Evolutionary conservation across 116 monocot species (phyloP), one percentile per base, ranked within the genome.

Genomic region (Zostera marina): DNA sequence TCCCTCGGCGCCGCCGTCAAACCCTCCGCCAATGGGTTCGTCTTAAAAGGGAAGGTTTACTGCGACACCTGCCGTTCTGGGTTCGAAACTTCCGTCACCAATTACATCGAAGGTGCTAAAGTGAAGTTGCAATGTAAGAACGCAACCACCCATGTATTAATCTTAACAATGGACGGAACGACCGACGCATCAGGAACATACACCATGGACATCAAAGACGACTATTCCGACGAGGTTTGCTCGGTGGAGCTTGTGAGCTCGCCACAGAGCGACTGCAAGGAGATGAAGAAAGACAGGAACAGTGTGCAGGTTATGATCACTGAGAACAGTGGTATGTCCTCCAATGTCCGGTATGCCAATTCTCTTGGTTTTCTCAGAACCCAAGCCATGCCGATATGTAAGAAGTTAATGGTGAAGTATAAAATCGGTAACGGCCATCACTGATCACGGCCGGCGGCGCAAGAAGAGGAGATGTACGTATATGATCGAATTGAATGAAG

Each of bases 351-450:
- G 20, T 42, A 53, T 26, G 74, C 85, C 15, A 85, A 80, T 66
- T 46, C 77, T 20, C 77, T 85, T 10, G 80, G 85, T 42, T 85
- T 74, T 77, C 66, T 80, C 74, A 73, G 56, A 57, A 52, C 52
- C 39, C 47, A 41, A 42, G 80, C 85, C 0, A 70, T 80, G 14
- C 60, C 62, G 23, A 13, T 65, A 26, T 79, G 79, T 64, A 68
- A 65, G 16, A 11, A 52, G 23, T 47, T 83, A 11, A 60, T 79
- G 24, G 54, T 32, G 52, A 45, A 70, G 57, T 76, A 73, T 47
- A 48, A 26, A 12, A 47, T 73, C 21, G 66, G 25, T 10, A 67
- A 76, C 11, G 59, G 32, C 2, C 32, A 32, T 32, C 32, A 65
- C 11, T 6, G 14, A 49, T 49, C 8, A 13, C 20, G 49, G 15